Conservation (phyloP, 2,329 filamentous ascomycete genomes). For the Zalaria sp. region DNA sequence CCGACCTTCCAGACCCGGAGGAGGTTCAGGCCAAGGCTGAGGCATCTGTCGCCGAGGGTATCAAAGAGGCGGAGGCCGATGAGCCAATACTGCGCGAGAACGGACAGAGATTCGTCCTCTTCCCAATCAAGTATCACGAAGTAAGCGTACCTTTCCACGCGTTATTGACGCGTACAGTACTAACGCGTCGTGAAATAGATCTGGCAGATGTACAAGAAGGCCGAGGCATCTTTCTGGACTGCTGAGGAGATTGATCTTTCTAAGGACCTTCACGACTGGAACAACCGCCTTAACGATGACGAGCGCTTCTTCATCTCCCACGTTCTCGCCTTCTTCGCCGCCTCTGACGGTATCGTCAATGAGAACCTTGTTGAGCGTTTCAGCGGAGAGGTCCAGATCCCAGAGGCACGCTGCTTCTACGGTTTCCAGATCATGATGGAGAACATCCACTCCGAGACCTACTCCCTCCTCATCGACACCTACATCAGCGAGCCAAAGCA, state of each 20-base stretch:
- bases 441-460: constrained; percentile 99
- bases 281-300: constrained; percentile 91
- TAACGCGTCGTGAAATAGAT: constrained; percentile 48
- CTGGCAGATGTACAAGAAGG: constrained; percentile 99
- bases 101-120: constrained; percentile 88
- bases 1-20: constrained; percentile 17
- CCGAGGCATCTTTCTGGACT: constrained; percentile 98
- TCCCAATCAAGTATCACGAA: constrained; percentile 99
- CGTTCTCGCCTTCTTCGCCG: constrained; percentile 97
- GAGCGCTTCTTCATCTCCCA: constrained; percentile 98
- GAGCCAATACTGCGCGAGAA: constrained; percentile 95
- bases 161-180: constrained; percentile 49
- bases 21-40: constrained; percentile 24
- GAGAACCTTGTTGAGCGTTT: constrained; percentile 98
- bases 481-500: constrained; percentile 98
- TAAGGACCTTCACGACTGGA: constrained; percentile 98
- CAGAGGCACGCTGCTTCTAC: constrained; percentile 98
- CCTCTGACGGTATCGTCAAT: constrained; percentile 97
- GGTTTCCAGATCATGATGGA: constrained; percentile 99
- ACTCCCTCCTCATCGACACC: constrained; percentile 96
- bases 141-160: constrained; percentile 44
- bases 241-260: constrained; percentile 98
- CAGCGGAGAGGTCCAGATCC: constrained; percentile 90
- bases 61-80: constrained; percentile 54
- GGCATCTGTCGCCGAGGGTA: constrained; percentile 36